phyloP scores from a whole-genome alignment of 345 rosid genomes.

The Salix purpurea region DNA sequence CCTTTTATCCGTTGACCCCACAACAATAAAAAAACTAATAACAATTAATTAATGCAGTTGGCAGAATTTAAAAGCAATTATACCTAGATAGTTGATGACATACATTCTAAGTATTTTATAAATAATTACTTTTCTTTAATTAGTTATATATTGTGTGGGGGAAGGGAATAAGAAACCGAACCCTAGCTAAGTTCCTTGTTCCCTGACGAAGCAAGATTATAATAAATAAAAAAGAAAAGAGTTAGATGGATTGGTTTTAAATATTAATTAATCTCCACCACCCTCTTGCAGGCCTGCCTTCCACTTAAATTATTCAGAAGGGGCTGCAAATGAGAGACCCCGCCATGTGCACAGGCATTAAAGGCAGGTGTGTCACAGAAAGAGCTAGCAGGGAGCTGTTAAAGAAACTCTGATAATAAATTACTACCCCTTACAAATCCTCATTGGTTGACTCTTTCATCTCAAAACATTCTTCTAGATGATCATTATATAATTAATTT shows the following conservation, averaged over 20 bases:
- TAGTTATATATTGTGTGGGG: constrained; percentile 1
- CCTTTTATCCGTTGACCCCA: no score
- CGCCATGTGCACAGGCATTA: constrained; percentile 59
- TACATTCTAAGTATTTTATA: not conserved
- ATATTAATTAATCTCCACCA: constrained; percentile 27
- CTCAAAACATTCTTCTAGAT: not conserved
- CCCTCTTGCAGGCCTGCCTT: constrained; percentile 35
- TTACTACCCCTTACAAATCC: not conserved
- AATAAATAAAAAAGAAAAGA: constrained; percentile 4
- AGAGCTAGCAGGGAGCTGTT: not conserved
- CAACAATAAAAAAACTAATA: not conserved
- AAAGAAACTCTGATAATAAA: not conserved
- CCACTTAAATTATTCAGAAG: constrained; percentile 37
- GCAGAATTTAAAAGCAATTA: not conserved
- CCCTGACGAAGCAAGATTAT: constrained; percentile 1
- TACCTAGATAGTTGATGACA: not conserved
- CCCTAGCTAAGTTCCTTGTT: no score
- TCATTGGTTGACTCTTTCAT: not conserved
- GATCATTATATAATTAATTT: not conserved
- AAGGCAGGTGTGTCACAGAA: constrained; percentile 33
- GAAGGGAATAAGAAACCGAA: no score
- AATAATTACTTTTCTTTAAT: not conserved
- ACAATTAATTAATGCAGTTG: not conserved
- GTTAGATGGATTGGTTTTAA: constrained; percentile 8
- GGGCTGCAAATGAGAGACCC: constrained; percentile 36